Evolutionary conservation across 495 filamentous ascomycete species (phyloP).

Genomic region (Aspergillus haitiensis): DNA sequence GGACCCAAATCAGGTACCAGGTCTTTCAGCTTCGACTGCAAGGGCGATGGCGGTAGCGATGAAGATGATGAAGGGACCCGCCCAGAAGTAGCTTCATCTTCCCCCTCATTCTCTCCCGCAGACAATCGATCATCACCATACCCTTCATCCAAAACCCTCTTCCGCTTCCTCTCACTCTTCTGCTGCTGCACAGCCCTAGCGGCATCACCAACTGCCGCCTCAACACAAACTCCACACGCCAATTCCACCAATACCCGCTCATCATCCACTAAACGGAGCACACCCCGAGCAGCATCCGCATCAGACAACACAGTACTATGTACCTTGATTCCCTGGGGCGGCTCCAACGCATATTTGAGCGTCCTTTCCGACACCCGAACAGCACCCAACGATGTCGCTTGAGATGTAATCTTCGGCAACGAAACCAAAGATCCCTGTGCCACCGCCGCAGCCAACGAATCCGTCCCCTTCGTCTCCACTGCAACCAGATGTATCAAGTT

Average conservation of each 20-base stretch:
- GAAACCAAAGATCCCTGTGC: conserved; percentile 60
- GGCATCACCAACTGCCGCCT: conserved; percentile 51
- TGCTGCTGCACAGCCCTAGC: conserved; percentile 13
- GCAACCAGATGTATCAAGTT: conserved; percentile 61
- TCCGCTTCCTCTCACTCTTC: conserved; percentile 35
- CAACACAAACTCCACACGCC: conserved; percentile 77
- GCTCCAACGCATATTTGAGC: conserved; percentile 59
- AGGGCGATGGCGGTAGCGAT: conserved; percentile 13
- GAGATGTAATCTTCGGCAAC: conserved; percentile 72
- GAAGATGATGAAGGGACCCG: conserved; percentile 12
- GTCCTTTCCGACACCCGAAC: conserved; percentile 68
- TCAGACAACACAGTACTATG: conserved; percentile 72
- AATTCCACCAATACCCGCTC: conserved; percentile 78
- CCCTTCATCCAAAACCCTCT: conserved; percentile 40
- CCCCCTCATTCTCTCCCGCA: conserved; percentile 37
- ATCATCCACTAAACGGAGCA: conserved; percentile 75
- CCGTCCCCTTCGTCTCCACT: conserved; percentile 80
- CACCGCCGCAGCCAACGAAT: conserved; percentile 64
- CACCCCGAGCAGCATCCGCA: conserved; percentile 74
- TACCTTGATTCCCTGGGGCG: conserved; percentile 50
- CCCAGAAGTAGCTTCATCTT: conserved; percentile 23
- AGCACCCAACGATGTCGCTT: conserved; percentile 78
- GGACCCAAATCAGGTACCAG: conserved; percentile 57
- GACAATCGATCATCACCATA: conserved; percentile 45
- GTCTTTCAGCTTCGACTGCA: conserved; percentile 55